phyloP scores from a whole-genome alignment of 108 stramenopile species.

The Cyclotella sp. region DNA sequence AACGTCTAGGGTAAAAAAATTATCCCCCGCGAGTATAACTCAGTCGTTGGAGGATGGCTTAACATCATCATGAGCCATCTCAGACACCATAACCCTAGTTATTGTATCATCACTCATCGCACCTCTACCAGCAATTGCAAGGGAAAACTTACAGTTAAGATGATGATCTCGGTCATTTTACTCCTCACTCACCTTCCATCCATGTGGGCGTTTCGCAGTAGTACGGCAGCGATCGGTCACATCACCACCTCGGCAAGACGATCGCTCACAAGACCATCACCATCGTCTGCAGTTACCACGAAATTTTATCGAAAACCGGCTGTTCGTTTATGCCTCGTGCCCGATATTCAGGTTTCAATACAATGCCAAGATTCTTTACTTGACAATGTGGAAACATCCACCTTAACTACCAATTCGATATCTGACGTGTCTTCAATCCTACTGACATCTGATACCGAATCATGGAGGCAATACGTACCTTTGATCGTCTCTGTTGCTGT shows the following conservation, averaged over 20 bases:
- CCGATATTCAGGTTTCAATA: too few species aligned
- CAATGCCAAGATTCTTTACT: too few species aligned
- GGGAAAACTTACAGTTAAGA: not conserved
- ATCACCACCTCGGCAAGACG: not conserved
- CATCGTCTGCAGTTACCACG: not conserved
- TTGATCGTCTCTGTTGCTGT: slow-evolving; percentile 66
- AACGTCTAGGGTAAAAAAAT: too few species aligned
- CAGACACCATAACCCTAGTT: too few species aligned
- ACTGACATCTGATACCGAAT: slow-evolving; percentile 43
- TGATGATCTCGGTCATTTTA: not conserved
- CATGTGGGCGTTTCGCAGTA: not conserved
- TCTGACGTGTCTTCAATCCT: slow-evolving; percentile 18
- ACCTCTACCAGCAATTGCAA: too few species aligned
- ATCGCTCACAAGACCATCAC: not conserved
- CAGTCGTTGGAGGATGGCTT: too few species aligned
- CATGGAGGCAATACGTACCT: slow-evolving; percentile 90
- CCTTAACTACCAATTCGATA: not conserved
- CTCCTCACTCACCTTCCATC: not conserved
- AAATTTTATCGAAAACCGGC: too few species aligned
- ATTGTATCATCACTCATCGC: too few species aligned
- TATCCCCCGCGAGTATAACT: too few species aligned
- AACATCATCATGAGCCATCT: too few species aligned
- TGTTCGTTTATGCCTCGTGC: too few species aligned
- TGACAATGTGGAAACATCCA: not conserved
- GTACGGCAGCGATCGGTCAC: not conserved